Evolutionary conservation across 768 basidiomycete genomes (phyloP).

Genomic region (Trichaptum fuscoviolaceum): DNA sequence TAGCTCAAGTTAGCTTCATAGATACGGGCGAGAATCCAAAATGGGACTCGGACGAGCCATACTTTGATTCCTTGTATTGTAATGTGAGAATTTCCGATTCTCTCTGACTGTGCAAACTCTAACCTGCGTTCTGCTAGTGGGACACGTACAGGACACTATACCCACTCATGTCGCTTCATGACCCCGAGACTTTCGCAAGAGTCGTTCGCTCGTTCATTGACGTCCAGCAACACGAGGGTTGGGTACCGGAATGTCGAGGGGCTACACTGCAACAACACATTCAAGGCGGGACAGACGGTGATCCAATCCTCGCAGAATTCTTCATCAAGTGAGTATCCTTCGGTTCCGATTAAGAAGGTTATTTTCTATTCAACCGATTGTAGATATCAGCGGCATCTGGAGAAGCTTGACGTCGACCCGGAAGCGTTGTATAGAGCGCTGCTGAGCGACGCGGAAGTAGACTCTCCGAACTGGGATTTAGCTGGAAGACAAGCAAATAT

Average conservation of each 20-base stretch:
- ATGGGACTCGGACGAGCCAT: slow-evolving; percentile 8
- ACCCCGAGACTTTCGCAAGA: slow-evolving; percentile 6
- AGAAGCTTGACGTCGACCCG: not conserved
- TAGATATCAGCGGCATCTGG: slow-evolving; percentile 5
- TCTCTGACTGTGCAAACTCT: not conserved
- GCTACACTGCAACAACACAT: slow-evolving; percentile 8
- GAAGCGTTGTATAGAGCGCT: slow-evolving; percentile 6
- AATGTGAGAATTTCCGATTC: not conserved
- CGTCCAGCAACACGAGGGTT: slow-evolving; percentile 8
- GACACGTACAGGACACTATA: slow-evolving; percentile 7
- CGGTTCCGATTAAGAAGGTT: not conserved
- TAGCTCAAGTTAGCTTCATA: not conserved
- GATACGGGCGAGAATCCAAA: slow-evolving; percentile 8
- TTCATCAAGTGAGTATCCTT: slow-evolving; percentile 5
- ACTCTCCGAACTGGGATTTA: slow-evolving; percentile 6
- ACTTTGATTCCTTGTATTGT: slow-evolving; percentile 13
- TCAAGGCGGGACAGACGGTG: slow-evolving; percentile 8
- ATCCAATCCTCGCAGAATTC: slow-evolving; percentile 9
- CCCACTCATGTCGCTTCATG: slow-evolving; percentile 9
- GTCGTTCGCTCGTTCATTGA: slow-evolving; percentile 5
- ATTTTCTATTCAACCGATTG: not conserved
- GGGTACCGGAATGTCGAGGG: slow-evolving; percentile 9
- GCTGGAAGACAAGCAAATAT: slow-evolving; percentile 6
- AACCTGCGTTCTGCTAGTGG: slow-evolving; percentile 1
- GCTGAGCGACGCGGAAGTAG: slow-evolving; percentile 6